Evolutionary conservation across 441 rosid genomes (phyloP), one percentile per base, ranked within the genome.

Genomic region (Bruguiera hainesii): DNA sequence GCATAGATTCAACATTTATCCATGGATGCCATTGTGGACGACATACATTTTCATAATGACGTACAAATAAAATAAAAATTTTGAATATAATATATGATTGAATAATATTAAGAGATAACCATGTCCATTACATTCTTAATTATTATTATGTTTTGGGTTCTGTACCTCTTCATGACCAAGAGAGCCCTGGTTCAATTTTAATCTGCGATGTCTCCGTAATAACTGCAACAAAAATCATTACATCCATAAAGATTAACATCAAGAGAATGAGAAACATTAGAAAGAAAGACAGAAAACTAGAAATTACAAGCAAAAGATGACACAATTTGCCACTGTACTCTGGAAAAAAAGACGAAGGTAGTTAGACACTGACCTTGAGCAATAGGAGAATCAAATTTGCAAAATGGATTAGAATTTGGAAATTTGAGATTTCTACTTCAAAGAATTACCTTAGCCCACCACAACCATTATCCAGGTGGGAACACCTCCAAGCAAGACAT

Each of bases 201-300:
- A 60, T 78, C 95, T 79, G 53, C 90, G 89, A 74, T 86, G 89
- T 67, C 95, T 83, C 79, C 90, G 65, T 20, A 89, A 75, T 60
- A 89, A 80, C 91, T 89, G 83, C 60, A 73, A 60, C 49, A 56
- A 7, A 56, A 62, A 76, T 25, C 31, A 46, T 39, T 51, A 69
- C 3, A 33, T 42, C 15, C 18, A 61, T 7, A 7, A 3, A 67
- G 30, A 33, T 10, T 23, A 56, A 23, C n/a, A 29, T 53, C 19
- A 67, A 28, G n/a, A 49, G 56, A 21, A 46, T 2, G 60, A 10
- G 37, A 33, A 33, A 58, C 39, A 50, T 8, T 16, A 48, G 19
- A 48, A 39, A 23, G 26, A 6, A 48, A 20, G 67, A 61, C 31
- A 55, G 37, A 50, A 66, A 68, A 59, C 52, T 56, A 28, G 21